These are phyloP conservation scores for Fusarium ramigenum DNA, from an alignment of 2,329 filamentous ascomycete genomes.

Conservation along the genomic window DNA sequence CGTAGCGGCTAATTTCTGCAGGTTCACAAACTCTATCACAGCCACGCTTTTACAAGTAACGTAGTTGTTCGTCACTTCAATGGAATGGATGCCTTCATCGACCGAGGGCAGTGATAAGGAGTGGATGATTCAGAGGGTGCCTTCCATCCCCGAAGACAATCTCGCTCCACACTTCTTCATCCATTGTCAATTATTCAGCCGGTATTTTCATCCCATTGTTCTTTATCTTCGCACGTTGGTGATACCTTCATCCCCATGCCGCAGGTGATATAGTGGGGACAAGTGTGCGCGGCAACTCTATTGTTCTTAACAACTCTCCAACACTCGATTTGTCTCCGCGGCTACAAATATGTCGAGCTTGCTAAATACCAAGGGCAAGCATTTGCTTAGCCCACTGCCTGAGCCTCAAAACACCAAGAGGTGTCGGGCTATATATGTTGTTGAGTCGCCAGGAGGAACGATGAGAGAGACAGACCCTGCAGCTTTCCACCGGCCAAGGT, in stretches of 20 bases:
- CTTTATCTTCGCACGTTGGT: neutral
- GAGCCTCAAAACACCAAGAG: conserved; percentile 11
- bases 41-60: neutral
- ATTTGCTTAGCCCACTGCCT: conserved; percentile 19
- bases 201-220: neutral
- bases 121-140: neutral
- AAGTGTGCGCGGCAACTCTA: neutral
- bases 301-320: neutral
- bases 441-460: conserved; percentile 31
- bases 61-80: neutral
- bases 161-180: neutral
- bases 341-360: conserved; percentile 4
- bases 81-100: neutral
- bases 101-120: neutral
- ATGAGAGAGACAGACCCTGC: conserved; percentile 18
- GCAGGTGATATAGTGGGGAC: neutral
- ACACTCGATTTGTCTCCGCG: neutral
- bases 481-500: neutral
- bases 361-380: conserved; percentile 10
- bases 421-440: conserved; percentile 4
- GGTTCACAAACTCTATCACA: neutral
- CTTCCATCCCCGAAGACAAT: neutral
- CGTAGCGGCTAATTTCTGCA: neutral
- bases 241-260: neutral
- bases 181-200: neutral